These are phyloP conservation scores for Nitzschia sp. DNA, from an alignment of 108 stramenopile genomes.

Conservation along the genomic window DNA sequence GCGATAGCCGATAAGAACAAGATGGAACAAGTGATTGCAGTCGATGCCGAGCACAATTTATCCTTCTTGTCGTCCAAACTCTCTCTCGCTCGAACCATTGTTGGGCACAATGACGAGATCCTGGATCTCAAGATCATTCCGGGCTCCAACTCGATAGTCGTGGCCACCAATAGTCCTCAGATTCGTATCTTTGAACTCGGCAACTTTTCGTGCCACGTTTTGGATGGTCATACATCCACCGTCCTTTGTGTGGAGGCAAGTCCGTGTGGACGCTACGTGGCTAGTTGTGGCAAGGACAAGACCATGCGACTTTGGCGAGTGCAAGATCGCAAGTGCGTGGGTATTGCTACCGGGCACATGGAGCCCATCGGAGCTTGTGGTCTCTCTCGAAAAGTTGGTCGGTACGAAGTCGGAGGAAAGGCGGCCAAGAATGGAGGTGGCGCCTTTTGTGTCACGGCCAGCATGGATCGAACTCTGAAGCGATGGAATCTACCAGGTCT, in stretches of 20 bases:
- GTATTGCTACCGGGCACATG: slow-evolving; percentile 82
- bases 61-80: slow-evolving; percentile 55
- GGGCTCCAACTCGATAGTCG: slow-evolving; percentile 51
- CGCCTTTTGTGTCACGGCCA: slow-evolving; percentile 89
- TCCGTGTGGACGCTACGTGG: slow-evolving; percentile 87
- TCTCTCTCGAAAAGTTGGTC: slow-evolving; percentile 71
- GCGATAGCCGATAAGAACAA: slow-evolving; percentile 20
- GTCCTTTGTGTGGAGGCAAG: slow-evolving; percentile 91
- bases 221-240: slow-evolving; percentile 94
- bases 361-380: slow-evolving; percentile 85
- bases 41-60: slow-evolving; percentile 92
- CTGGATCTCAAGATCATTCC: slow-evolving; percentile 89
- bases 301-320: slow-evolving; percentile 82
- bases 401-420: slow-evolving; percentile 84
- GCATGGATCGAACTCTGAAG: slow-evolving; percentile 92
- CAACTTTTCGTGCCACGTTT: slow-evolving; percentile 70
- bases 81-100: slow-evolving; percentile 66
- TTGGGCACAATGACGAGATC: slow-evolving; percentile 94
- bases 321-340: slow-evolving; percentile 49
- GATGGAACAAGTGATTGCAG: slow-evolving; percentile 65
- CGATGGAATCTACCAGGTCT: slow-evolving; percentile 89
- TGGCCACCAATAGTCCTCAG: slow-evolving; percentile 94
- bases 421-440: slow-evolving; percentile 83
- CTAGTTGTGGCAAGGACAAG: slow-evolving; percentile 92
- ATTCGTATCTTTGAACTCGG: slow-evolving; percentile 85